Evolutionary conservation across 805 yeast genomes (phyloP).

Genomic region (Kodamaea fukazawae): DNA sequence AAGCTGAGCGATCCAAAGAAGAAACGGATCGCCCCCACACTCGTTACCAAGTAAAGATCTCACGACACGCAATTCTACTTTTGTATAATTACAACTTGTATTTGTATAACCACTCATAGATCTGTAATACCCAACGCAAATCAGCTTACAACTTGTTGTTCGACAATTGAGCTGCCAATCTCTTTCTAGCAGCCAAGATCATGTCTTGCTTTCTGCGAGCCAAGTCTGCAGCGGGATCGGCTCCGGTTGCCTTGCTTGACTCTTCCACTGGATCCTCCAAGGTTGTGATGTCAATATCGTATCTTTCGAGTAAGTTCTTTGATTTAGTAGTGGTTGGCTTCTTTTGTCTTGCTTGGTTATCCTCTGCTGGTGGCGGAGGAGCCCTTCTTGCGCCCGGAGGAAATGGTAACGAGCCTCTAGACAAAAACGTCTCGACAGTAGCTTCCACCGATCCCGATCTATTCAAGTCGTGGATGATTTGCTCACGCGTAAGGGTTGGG

Average conservation of each 20-base stretch:
- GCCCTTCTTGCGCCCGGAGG: slow-evolving; percentile 40
- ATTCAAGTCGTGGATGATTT: slow-evolving; percentile 70
- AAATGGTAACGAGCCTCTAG: slow-evolving; percentile 56
- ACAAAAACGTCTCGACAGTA: slow-evolving; percentile 71
- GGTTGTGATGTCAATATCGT: slow-evolving; percentile 32
- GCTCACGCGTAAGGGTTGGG: slow-evolving; percentile 65
- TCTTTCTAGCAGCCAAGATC: slow-evolving; percentile 42
- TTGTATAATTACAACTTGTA: background rate
- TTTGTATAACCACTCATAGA: background rate
- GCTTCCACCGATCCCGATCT: slow-evolving; percentile 76
- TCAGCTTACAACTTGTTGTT: slow-evolving; percentile 20
- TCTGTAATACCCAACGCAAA: background rate
- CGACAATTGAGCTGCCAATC: slow-evolving; percentile 43
- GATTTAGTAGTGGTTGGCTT: slow-evolving; percentile 12
- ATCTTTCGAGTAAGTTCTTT: slow-evolving; percentile 38
- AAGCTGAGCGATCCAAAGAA: slow-evolving; percentile 11
- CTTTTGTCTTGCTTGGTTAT: slow-evolving; percentile 11
- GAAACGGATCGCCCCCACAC: slow-evolving; percentile 22
- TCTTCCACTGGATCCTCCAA: slow-evolving; percentile 13
- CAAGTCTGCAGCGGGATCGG: slow-evolving; percentile 12
- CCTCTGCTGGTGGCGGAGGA: slow-evolving; percentile 2
- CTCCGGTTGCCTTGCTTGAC: slow-evolving; percentile 4
- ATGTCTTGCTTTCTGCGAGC: slow-evolving; percentile 34
- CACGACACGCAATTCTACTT: background rate
- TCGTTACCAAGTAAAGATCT: slow-evolving; percentile 6